phyloP scores from a whole-genome alignment of 176 grass and related monocot genomes.

The Poa annua region DNA sequence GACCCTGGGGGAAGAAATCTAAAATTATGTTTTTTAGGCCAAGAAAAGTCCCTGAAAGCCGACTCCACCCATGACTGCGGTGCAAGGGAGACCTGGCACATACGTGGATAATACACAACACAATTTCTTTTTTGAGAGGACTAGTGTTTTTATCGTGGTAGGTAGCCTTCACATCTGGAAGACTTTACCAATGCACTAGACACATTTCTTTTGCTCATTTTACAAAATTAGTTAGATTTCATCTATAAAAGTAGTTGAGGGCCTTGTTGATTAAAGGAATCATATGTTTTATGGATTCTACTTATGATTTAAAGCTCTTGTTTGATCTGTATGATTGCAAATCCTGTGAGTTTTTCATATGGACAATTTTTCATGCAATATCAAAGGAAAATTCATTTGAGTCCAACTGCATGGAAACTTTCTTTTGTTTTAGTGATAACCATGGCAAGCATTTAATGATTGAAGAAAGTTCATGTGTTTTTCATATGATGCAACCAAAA shows the following conservation, averaged over 20 bases:
- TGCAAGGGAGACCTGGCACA: background rate
- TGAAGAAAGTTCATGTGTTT: background rate
- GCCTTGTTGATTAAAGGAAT: background rate
- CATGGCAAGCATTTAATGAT: background rate
- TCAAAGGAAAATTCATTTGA: background rate
- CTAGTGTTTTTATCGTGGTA: background rate
- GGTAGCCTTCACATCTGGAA: background rate
- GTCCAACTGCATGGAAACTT: background rate
- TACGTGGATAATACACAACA: background rate
- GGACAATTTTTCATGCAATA: background rate
- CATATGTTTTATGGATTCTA: background rate
- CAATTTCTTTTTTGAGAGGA: background rate
- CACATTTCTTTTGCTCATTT: background rate
- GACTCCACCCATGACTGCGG: background rate
- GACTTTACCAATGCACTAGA: background rate
- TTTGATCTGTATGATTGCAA: background rate
- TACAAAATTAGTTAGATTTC: background rate
- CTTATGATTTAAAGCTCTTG: background rate
- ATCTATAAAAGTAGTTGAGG: background rate
- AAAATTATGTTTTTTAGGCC: background rate
- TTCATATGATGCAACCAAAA: background rate
- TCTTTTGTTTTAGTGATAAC: background rate
- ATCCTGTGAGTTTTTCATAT: background rate
- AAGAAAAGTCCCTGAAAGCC: background rate
- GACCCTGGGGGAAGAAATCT: background rate